A percentile compares a stretch with the other conserved stretches of the same genome.
Conservation (phyloP, 257 asterid genomes). For the Nemophila menziesii region DNA sequence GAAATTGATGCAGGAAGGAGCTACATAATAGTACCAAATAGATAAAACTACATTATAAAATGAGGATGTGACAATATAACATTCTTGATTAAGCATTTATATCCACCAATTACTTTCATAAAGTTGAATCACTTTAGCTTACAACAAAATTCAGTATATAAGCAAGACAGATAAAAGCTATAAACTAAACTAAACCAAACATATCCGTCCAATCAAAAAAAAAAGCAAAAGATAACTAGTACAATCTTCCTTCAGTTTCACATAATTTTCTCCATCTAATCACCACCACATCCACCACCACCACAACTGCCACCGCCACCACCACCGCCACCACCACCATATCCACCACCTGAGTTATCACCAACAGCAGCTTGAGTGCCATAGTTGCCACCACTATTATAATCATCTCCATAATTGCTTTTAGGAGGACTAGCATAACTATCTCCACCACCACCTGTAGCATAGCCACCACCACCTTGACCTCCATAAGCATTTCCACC, state of each 20-base stretch:
- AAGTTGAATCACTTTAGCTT: background rate
- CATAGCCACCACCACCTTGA: background rate
- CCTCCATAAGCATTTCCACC: constrained; percentile 8
- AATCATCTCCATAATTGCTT: background rate
- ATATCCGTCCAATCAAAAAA: background rate
- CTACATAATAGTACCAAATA: too few relatives aligned
- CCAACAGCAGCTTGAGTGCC: background rate
- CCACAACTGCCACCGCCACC: constrained; percentile 4
- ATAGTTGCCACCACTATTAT: background rate
- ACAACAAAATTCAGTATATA: background rate
- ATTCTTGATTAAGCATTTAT: background rate
- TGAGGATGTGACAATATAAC: background rate
- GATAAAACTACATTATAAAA: too few relatives aligned
- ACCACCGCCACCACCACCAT: background rate
- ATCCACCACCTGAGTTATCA: background rate
- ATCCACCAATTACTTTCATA: background rate
- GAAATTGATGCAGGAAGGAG: too few relatives aligned
- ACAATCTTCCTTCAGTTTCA: too few relatives aligned
- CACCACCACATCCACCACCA: background rate
- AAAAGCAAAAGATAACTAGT: background rate
- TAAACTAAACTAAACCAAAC: background rate
- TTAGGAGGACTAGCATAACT: constrained; percentile 1
- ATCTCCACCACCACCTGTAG: constrained; percentile 8
- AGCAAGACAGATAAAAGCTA: background rate
- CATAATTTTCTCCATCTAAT: background rate